Percentiles rank a stretch among this genome's conserved stretches.
These are phyloP conservation scores for Podaxis rugospora DNA, from an alignment of 768 basidiomycete genomes.

Conservation along the genomic window DNA sequence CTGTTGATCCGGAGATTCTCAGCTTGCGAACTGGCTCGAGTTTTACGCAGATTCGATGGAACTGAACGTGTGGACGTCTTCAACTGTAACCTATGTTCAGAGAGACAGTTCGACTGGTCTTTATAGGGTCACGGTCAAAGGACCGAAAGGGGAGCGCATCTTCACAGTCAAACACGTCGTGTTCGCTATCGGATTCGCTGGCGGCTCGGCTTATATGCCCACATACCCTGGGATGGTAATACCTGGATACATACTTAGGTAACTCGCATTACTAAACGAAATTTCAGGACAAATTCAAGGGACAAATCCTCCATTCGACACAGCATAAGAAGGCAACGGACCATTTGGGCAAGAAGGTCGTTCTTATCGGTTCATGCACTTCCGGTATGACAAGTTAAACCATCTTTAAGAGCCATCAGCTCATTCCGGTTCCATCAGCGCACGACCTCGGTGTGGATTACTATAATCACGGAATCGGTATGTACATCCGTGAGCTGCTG, in stretches of 20 bases:
- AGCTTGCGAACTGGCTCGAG: slow-evolving; percentile 65
- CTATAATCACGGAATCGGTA: slow-evolving; percentile 32
- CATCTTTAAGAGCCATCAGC: background rate
- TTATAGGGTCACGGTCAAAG: slow-evolving; percentile 5
- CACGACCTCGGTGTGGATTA: slow-evolving; percentile 36
- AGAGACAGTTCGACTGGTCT: slow-evolving; percentile 23
- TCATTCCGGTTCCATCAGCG: slow-evolving; percentile 16
- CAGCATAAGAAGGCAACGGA: slow-evolving; percentile 40
- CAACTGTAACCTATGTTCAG: slow-evolving; percentile 32
- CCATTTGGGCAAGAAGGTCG: slow-evolving; percentile 54
- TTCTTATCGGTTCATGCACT: slow-evolving; percentile 51
- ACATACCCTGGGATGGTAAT: slow-evolving; percentile 37
- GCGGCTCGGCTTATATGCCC: slow-evolving; percentile 41
- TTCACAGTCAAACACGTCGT: slow-evolving; percentile 47
- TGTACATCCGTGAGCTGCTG: slow-evolving; percentile 1
- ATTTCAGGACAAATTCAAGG: slow-evolving; percentile 40
- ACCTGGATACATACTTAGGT: background rate
- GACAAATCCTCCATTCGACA: slow-evolving; percentile 48
- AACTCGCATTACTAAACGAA: background rate
- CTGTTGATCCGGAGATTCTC: background rate
- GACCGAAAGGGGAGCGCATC: slow-evolving; percentile 34
- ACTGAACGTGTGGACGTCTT: slow-evolving; percentile 59
- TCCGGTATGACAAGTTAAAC: slow-evolving; percentile 26
- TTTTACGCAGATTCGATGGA: slow-evolving; percentile 56
- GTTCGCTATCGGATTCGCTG: slow-evolving; percentile 50